phyloP scores from a whole-genome alignment of 768 basidiomycete genomes.

The Rhizopogon vesiculosus region DNA sequence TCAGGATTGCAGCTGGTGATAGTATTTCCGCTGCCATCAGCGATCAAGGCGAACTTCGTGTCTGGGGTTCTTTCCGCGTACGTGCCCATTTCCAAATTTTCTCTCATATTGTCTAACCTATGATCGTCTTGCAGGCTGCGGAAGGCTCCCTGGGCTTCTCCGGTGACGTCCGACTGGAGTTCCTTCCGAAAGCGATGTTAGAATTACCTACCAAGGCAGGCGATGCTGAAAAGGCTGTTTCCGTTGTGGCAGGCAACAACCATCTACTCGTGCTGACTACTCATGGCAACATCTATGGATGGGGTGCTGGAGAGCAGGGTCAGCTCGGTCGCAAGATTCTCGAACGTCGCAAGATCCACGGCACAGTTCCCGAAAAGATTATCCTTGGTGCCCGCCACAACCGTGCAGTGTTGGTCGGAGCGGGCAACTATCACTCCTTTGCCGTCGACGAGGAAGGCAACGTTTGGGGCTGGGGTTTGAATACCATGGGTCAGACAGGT shows the following conservation, averaged over 20 bases:
- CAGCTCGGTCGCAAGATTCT: conserved; percentile 90
- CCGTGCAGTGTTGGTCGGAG: conserved; percentile 66
- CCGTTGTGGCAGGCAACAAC: conserved; percentile 80
- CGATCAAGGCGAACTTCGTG: conserved; percentile 72
- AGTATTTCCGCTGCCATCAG: conserved; percentile 84
- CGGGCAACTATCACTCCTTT: conserved; percentile 86
- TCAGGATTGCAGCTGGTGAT: conserved; percentile 80
- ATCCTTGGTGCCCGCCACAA: conserved; percentile 64
- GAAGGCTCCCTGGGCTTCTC: conserved; percentile 87
- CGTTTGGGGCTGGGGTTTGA: conserved; percentile 96
- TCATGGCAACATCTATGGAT: conserved; percentile 81
- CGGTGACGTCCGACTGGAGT: conserved; percentile 61
- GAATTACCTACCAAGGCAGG: conserved; percentile 57
- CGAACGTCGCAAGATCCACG: conserved; percentile 84
- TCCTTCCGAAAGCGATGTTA: conserved; percentile 55
- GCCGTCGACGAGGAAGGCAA: conserved; percentile 80
- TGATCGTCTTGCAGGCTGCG: conserved; percentile 42
- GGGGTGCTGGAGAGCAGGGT: conserved; percentile 88
- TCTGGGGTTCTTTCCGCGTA: conserved; percentile 91
- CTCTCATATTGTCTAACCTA: conserved; percentile 3
- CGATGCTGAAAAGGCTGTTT: conserved; percentile 64
- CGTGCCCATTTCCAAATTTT: conserved; percentile 17
- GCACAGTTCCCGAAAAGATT: conserved; percentile 84
- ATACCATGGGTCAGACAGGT: conserved; percentile 82
- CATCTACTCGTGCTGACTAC: conserved; percentile 88